Conservation (phyloP, 2,329 filamentous ascomycete genomes). For the Didymella arachidicola region DNA sequence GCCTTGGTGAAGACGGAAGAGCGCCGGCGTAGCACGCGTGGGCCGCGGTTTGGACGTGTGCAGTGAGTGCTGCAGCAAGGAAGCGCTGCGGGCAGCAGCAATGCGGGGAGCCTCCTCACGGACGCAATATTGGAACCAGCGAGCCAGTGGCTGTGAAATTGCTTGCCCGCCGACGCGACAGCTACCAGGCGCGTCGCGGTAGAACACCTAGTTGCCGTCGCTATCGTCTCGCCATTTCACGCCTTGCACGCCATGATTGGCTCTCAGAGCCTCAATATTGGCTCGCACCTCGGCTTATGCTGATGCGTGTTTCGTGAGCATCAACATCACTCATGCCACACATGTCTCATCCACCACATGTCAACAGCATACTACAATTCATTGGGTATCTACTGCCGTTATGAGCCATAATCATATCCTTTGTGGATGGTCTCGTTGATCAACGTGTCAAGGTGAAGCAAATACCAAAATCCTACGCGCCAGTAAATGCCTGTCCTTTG, state of each 20-base stretch:
- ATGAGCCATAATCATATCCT: constrained; percentile 31
- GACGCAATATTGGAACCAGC: constrained; percentile 1
- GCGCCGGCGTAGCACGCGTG: constrained; percentile 1
- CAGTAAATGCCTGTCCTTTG: background rate
- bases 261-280: constrained; percentile 16
- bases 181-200: constrained; percentile 17
- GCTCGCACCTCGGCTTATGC: constrained; percentile 4
- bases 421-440: constrained; percentile 13
- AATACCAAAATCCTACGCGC: constrained; percentile 5
- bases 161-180: background rate
- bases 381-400: constrained; percentile 36
- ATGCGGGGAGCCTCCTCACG: constrained; percentile 3
- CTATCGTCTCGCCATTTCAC: constrained; percentile 21
- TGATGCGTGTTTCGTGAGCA: background rate
- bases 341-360: background rate
- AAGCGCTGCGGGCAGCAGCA: constrained; percentile 13
- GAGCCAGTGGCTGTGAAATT: constrained; percentile 1
- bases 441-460: constrained; percentile 11
- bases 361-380: constrained; percentile 21
- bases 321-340: background rate
- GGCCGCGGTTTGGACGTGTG: background rate
- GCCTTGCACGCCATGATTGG: constrained; percentile 21
- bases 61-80: constrained; percentile 27
- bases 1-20: background rate
- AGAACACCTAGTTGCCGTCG: constrained; percentile 18